Evolutionary conservation across 257 asterid species (phyloP).

Genomic region (Datura wrightii): DNA sequence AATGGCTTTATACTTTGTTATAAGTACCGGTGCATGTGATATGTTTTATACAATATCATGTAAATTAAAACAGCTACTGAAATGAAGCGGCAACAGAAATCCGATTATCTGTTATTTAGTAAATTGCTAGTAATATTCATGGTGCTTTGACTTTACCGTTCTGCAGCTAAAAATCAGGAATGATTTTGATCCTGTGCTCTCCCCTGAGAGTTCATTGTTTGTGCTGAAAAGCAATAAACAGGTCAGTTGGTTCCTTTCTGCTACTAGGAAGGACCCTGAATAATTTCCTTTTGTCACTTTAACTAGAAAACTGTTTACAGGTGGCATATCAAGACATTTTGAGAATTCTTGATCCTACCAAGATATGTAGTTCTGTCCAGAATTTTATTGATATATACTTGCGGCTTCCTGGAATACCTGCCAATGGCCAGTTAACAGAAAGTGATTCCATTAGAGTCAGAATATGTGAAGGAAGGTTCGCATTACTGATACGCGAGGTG

Average conservation of each 20-base stretch:
- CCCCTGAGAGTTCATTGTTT: slow-evolving; percentile 97
- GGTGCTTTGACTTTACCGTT: slow-evolving; percentile 27
- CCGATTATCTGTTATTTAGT: neutral
- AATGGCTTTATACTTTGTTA: neutral
- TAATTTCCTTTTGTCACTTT: neutral
- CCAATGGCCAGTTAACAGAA: slow-evolving; percentile 85
- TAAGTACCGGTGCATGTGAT: neutral
- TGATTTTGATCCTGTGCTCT: slow-evolving; percentile 98
- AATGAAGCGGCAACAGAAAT: slow-evolving; percentile 18
- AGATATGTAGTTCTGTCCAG: slow-evolving; percentile 96
- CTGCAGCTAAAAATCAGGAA: slow-evolving; percentile 97
- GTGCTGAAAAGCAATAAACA: slow-evolving; percentile 89
- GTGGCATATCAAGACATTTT: slow-evolving; percentile 92
- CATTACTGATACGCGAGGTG: slow-evolving; percentile 95
- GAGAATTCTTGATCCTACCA: slow-evolving; percentile 85
- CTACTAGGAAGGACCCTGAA: slow-evolving; percentile 30
- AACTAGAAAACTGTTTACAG: slow-evolving; percentile 47
- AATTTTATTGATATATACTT: slow-evolving; percentile 86
- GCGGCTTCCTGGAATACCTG: slow-evolving; percentile 73
- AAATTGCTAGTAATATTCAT: slow-evolving; percentile 20
- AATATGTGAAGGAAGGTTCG: slow-evolving; percentile 97
- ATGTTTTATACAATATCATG: neutral
- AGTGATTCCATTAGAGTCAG: slow-evolving; percentile 93
- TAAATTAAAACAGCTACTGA: neutral
- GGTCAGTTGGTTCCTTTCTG: slow-evolving; percentile 53